These are phyloP conservation scores for Trichoderma reesei DNA, from an alignment of 495 filamentous ascomycete species.

Conservation along the genomic window DNA sequence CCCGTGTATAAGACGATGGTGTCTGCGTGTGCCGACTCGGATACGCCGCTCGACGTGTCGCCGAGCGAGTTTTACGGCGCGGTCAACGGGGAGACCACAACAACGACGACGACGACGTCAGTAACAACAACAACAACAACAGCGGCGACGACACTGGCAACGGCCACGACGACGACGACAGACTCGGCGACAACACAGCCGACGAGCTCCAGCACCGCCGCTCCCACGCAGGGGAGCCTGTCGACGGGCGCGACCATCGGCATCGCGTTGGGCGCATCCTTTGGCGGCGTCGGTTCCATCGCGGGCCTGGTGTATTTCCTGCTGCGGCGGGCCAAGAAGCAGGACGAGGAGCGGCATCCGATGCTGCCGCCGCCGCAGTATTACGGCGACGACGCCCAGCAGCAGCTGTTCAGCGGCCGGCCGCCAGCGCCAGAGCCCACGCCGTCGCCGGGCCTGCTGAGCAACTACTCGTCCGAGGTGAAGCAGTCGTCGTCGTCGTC, in stretches of 20 bases:
- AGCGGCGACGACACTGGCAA: slow-evolving; percentile 16
- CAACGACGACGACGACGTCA: slow-evolving; percentile 18
- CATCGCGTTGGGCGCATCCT: slow-evolving; percentile 18
- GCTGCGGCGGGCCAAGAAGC: slow-evolving; percentile 15
- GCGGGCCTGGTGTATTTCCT: slow-evolving; percentile 17
- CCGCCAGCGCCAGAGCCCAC: not conserved
- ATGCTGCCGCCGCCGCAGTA: slow-evolving; percentile 24
- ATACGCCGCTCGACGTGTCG: slow-evolving; percentile 21
- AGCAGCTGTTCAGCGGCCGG: not conserved
- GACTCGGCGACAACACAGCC: slow-evolving; percentile 18
- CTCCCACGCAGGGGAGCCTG: slow-evolving; percentile 10
- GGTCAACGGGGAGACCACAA: slow-evolving; percentile 16
- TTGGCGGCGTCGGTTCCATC: slow-evolving; percentile 19
- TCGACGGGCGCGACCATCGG: slow-evolving; percentile 18
- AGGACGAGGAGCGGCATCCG: slow-evolving; percentile 24
- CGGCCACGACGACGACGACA: slow-evolving; percentile 12
- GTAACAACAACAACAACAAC: slow-evolving; percentile 21
- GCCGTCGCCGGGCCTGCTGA: not conserved
- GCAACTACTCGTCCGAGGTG: not conserved
- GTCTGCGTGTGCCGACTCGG: slow-evolving; percentile 19
- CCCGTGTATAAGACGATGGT: slow-evolving; percentile 29
- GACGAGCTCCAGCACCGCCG: not conserved
- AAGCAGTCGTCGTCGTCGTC: not conserved
- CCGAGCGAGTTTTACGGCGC: slow-evolving; percentile 27
- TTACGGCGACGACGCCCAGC: slow-evolving; percentile 12